These are phyloP conservation scores for Echinochloa phyllopogon DNA, from an alignment of 176 grass and related monocot genomes.

Conservation along the genomic window DNA sequence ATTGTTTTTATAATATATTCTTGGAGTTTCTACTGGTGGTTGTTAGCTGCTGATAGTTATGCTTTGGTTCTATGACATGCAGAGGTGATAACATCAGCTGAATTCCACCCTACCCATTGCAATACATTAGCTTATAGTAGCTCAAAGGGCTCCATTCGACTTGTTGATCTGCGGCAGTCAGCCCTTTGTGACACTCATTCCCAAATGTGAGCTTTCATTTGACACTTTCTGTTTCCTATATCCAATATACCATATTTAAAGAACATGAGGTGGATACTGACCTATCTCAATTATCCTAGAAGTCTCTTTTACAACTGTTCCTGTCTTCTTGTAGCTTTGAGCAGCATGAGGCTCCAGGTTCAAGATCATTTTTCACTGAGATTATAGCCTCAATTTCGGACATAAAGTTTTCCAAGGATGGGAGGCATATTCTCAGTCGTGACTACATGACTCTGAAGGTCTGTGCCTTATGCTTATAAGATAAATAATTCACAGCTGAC, in stretches of 20 bases:
- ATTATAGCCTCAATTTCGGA: slow-evolving; percentile 99
- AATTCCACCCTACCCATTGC: slow-evolving; percentile 86
- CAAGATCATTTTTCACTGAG: slow-evolving; percentile 99
- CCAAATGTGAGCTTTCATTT: slow-evolving; percentile 70
- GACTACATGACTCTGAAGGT: slow-evolving; percentile 99
- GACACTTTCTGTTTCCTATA: slow-evolving; percentile 36
- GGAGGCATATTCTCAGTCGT: slow-evolving; percentile 92
- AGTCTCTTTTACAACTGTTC: slow-evolving; percentile 38
- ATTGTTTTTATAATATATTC: slow-evolving; percentile 8
- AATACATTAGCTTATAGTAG: slow-evolving; percentile 94
- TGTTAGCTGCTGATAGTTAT: slow-evolving; percentile 34
- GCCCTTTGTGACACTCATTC: slow-evolving; percentile 89
- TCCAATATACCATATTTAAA: slow-evolving; percentile 33
- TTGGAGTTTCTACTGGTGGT: slow-evolving; percentile 16
- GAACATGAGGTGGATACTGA: slow-evolving; percentile 18
- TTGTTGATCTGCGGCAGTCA: slow-evolving; percentile 89
- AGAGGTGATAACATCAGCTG: slow-evolving; percentile 98
- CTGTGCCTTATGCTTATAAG: slow-evolving; percentile 6
- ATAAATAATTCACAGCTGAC: slow-evolving; percentile 30
- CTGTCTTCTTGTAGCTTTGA: slow-evolving; percentile 72
- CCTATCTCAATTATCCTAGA: slow-evolving; percentile 28
- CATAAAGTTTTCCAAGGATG: slow-evolving; percentile 92
- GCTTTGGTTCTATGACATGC: slow-evolving; percentile 49
- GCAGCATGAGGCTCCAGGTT: slow-evolving; percentile 78
- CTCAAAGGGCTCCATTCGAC: slow-evolving; percentile 90